Evolutionary conservation across 768 basidiomycete species (phyloP), one percentile per base, ranked within the genome.

Genomic region (Scleroderma citrinum): DNA sequence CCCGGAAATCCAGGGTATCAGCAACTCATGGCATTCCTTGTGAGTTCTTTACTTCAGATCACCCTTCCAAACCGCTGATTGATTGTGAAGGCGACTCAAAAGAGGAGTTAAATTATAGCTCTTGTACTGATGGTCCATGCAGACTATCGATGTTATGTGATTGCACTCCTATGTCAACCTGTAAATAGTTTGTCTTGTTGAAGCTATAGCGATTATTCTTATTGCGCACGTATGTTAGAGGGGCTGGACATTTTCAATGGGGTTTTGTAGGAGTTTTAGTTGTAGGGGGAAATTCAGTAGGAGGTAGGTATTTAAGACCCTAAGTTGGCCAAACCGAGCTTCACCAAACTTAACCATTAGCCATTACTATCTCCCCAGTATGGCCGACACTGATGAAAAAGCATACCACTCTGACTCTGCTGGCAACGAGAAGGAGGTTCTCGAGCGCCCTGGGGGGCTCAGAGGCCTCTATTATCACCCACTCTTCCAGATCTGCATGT

Each of bases 1-100:
- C 66, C 71, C 1, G 75, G 75, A 3, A 63, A 62, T 16, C 66
- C 67, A 0, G 72, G 69, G 42, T 84, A 82, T 55, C 81, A 82
- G 56, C 81, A 85, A 56, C 64, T 87, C 38, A 83, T 87, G 81
- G 76, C 79, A 16, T 87, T 80, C 59, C 69, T 84, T 54, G 85
- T 86, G 51, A 67, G 80, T 64, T 13, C 43, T n/a, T 17, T 3
- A 6, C 34, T 14, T 48, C 5, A n/a, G 12, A 2, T 32, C 1
- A 8, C 44, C 20, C n/a, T 7, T 20, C 7, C 1, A 29, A 5
- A 24, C 26, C 61, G 26, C 54, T 21, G 16, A 7, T 36, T 31
- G 7, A 1, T 10, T 21, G 14, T 24, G 23, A 23, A 65, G 61
- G 60, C 64, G 6, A 51, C 63, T 14, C 64, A 65, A 51, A 65